Conservation (phyloP, 2,329 filamentous ascomycete species). For the Penicillium nordicum region DNA sequence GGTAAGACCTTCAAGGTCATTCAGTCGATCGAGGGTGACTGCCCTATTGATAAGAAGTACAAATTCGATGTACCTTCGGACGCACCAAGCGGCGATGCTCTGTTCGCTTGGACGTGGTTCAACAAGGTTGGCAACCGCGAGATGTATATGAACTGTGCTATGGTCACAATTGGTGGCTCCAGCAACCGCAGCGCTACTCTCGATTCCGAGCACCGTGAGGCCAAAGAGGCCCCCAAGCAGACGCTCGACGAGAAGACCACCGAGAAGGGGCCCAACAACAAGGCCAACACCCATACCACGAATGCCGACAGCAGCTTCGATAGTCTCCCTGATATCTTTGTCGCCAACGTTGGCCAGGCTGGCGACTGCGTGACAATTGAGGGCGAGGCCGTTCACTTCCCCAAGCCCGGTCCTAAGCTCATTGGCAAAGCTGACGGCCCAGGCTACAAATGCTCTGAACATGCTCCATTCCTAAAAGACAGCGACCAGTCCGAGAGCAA, state of each 20-base stretch:
- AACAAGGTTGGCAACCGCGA: constrained; percentile 74
- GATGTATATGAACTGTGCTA: constrained; percentile 84
- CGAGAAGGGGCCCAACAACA: neutral
- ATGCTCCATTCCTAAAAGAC: constrained; percentile 31
- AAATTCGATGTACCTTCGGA: constrained; percentile 65
- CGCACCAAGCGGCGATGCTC: constrained; percentile 57
- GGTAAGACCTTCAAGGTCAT: constrained; percentile 68
- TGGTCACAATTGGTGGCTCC: constrained; percentile 56
- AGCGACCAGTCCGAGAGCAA: constrained; percentile 3
- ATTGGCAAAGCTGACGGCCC: constrained; percentile 32
- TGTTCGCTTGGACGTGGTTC: constrained; percentile 76
- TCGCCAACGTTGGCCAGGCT: constrained; percentile 62
- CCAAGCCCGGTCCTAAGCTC: constrained; percentile 60
- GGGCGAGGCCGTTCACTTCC: constrained; percentile 60
- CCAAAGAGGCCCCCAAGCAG: neutral
- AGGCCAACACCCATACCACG: constrained; percentile 12
- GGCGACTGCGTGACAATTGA: constrained; percentile 56
- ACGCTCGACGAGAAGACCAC: constrained; percentile 3
- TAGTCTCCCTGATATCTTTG: constrained; percentile 64
- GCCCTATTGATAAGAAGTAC: constrained; percentile 53
- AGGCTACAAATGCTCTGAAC: constrained; percentile 34
- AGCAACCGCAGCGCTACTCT: neutral
- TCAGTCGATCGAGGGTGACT: constrained; percentile 60
- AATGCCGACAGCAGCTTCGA: constrained; percentile 42
- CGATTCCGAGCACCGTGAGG: neutral